phyloP scores from a whole-genome alignment of 768 basidiomycete species.

The Termitomyces bulborhizus region DNA sequence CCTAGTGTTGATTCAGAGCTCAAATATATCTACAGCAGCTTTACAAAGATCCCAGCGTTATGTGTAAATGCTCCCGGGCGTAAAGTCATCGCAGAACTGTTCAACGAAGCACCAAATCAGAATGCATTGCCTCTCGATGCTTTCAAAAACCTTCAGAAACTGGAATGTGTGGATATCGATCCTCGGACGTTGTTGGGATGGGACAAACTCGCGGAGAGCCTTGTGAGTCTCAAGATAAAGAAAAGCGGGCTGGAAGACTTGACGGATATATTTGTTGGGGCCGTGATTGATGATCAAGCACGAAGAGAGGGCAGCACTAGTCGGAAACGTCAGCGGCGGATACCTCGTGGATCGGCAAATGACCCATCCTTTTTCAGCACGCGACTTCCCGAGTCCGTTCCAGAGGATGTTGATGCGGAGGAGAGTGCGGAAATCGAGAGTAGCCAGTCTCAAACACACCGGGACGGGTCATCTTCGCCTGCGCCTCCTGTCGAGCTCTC shows the following conservation, averaged over 20 bases:
- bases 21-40: conserved; percentile 82
- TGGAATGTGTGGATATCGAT: conserved; percentile 78
- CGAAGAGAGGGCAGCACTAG: conserved; percentile 51
- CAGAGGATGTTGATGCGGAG: conserved; percentile 35
- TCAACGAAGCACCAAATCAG: conserved; percentile 60
- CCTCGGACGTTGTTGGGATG: conserved; percentile 79
- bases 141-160: conserved; percentile 78
- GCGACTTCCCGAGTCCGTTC: conserved; percentile 50
- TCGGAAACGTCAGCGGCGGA: conserved; percentile 38
- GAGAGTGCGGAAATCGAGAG: conserved; percentile 13
- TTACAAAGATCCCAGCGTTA: conserved; percentile 85
- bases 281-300: conserved; percentile 74
- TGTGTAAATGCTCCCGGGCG: conserved; percentile 57
- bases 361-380: conserved; percentile 44
- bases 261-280: conserved; percentile 66
- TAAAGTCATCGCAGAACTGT: conserved; percentile 62
- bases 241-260: conserved; percentile 81
- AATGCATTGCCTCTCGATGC: conserved; percentile 75
- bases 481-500: conserved; percentile 37
- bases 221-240: conserved; percentile 69
- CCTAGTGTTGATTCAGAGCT: conserved; percentile 66
- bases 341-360: conserved; percentile 30
- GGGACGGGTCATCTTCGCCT: conserved; percentile 20
- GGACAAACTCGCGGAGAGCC: conserved; percentile 67
- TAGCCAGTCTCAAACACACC: conserved; percentile 10